These are phyloP conservation scores for Pholiota microspora DNA, from an alignment of 768 basidiomycete genomes.

Conservation along the genomic window DNA sequence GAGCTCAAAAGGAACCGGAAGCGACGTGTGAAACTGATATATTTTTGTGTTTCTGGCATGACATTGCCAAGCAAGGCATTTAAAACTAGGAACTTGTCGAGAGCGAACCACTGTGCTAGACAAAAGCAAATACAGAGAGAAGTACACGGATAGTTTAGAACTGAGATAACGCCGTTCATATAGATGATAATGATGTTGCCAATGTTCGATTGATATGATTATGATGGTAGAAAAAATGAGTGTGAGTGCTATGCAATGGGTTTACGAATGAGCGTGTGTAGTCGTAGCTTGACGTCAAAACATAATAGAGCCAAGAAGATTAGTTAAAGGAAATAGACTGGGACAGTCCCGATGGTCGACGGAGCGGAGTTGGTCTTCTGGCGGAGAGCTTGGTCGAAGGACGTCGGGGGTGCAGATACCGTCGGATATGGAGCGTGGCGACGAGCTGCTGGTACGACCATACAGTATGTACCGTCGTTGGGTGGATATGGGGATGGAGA, in stretches of 20 bases:
- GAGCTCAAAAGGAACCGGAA: too few species aligned
- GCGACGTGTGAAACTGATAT: too few species aligned
- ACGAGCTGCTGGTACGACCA: conserved; percentile 16
- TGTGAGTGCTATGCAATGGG: not conserved
- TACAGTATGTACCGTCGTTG: conserved; percentile 5
- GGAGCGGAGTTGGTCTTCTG: not conserved
- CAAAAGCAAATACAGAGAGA: not conserved
- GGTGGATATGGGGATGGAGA: conserved; percentile 7
- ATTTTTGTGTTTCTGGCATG: too few species aligned
- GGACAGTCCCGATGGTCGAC: not conserved
- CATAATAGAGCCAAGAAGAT: not conserved
- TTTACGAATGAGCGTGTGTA: conserved; percentile 3
- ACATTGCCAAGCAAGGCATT: too few species aligned
- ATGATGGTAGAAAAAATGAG: not conserved
- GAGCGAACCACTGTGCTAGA: too few species aligned
- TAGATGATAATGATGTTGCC: conserved; percentile 5
- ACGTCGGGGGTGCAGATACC: not conserved
- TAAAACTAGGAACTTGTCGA: too few species aligned
- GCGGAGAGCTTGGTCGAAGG: not conserved
- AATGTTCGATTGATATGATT: conserved; percentile 1
- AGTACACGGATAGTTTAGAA: not conserved
- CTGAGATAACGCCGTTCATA: not conserved
- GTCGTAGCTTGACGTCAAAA: not conserved
- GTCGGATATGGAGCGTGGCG: conserved; percentile 7
- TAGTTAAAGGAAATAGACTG: not conserved